Conservation (phyloP, 768 basidiomycete genomes). For the Rhizopogon vesiculosus region DNA sequence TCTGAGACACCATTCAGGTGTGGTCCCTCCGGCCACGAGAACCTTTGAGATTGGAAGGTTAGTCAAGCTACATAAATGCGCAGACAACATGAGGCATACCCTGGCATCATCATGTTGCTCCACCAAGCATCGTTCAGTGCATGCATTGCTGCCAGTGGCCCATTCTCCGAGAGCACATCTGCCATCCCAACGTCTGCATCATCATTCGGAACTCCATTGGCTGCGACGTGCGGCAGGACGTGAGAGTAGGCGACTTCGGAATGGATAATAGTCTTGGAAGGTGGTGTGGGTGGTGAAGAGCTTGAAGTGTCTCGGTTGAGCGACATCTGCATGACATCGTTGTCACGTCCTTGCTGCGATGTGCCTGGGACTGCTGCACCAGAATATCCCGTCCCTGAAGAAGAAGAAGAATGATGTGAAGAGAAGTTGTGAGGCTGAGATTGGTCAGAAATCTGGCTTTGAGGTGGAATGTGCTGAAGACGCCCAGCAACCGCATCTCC, state of each 20-base stretch:
- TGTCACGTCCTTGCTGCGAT: conserved; percentile 14
- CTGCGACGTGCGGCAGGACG: conserved; percentile 35
- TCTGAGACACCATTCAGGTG: conserved; percentile 18
- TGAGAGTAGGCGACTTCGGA: conserved; percentile 41
- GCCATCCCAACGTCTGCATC: conserved; percentile 19
- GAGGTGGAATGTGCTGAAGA: conserved; percentile 45
- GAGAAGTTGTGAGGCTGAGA: conserved; percentile 9
- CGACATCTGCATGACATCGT: conserved; percentile 29
- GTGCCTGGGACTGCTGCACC: conserved; percentile 9
- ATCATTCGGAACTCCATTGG: neutral
- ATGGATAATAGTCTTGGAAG: neutral
- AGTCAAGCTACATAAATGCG: neutral
- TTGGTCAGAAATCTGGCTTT: conserved; percentile 25
- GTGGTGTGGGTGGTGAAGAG: neutral
- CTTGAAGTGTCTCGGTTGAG: neutral
- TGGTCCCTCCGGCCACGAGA: conserved; percentile 28
- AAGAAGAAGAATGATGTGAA: conserved; percentile 27
- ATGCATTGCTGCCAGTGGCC: conserved; percentile 69
- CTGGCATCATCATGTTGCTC: conserved; percentile 84
- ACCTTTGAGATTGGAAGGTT: conserved; percentile 10
- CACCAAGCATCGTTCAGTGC: conserved; percentile 71
- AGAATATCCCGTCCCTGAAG: conserved; percentile 16
- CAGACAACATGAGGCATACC: conserved; percentile 34
- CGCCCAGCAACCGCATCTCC: conserved; percentile 52
- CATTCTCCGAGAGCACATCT: conserved; percentile 33